Conservation (phyloP, 495 filamentous ascomycete species). For the Sordaria brevicollis region DNA sequence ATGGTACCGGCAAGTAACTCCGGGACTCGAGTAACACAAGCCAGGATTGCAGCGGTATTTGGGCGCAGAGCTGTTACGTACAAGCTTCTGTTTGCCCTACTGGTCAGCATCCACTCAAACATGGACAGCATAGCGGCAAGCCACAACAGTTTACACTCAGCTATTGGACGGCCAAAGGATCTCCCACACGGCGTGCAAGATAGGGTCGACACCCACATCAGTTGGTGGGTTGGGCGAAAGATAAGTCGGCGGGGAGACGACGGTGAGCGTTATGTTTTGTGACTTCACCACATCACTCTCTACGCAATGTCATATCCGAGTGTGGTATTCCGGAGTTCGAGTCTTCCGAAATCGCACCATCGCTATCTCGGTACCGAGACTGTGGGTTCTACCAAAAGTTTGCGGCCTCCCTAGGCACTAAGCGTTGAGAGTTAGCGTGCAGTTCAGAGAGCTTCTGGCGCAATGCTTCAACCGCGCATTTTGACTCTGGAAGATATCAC, state of each 20-base stretch:
- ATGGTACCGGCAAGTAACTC: no score
- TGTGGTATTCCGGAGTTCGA: neutral
- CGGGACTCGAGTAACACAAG: no score
- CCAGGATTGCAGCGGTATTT: no score
- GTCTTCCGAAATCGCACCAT: neutral
- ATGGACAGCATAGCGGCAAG: no score
- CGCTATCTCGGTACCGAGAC: neutral
- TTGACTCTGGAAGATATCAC: neutral
- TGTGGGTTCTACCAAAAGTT: neutral
- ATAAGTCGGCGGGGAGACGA: neutral
- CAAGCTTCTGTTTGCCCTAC: no score
- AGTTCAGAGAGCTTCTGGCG: neutral
- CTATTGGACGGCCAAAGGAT: no score
- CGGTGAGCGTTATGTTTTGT: neutral
- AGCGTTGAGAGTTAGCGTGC: neutral
- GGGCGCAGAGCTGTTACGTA: no score
- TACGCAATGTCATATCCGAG: neutral
- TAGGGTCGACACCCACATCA: neutral
- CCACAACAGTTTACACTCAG: no score
- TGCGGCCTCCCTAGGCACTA: no score
- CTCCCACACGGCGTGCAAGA: no score
- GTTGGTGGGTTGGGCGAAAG: neutral
- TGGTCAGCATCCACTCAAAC: no score
- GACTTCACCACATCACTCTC: neutral
- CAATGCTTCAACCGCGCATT: neutral